phyloP scores from a whole-genome alignment of 2,329 filamentous ascomycete genomes.

The Geosmithia morbida region DNA sequence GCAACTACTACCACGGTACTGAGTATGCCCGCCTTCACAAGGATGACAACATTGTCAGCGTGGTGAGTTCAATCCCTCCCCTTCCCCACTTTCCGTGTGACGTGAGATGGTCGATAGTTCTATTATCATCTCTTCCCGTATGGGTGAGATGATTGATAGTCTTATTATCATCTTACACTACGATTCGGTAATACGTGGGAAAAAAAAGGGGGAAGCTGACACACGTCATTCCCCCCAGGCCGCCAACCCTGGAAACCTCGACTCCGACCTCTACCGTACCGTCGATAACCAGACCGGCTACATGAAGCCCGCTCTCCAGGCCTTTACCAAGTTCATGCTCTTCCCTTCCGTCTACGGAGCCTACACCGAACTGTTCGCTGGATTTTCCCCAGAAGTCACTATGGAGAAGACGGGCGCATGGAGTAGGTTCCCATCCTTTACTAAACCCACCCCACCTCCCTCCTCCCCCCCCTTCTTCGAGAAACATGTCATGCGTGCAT shows the following conservation, averaged over 20 bases:
- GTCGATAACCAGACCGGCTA: conserved; percentile 4
- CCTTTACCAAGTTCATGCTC: conserved; percentile 4
- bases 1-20: conserved; percentile 8
- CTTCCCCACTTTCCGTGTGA: too few relatives aligned
- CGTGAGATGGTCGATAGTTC: too few relatives aligned
- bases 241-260: conserved; percentile 18
- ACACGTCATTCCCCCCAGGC: not conserved
- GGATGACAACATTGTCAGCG: conserved; percentile 14
- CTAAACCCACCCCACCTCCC: too few relatives aligned
- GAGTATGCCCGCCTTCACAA: conserved; percentile 12
- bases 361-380: conserved; percentile 33
- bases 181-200: not conserved
- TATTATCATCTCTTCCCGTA: too few relatives aligned
- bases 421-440: conserved; percentile 6
- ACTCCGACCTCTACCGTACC: conserved; percentile 14
- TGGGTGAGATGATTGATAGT: too few relatives aligned
- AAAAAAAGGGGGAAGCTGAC: not conserved
- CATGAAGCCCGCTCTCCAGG: conserved; percentile 4
- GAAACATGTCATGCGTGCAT: too few relatives aligned
- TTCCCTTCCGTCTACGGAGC: conserved; percentile 21
- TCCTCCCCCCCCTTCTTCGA: too few relatives aligned
- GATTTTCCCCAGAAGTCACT: conserved; percentile 24
- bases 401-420: conserved; percentile 18
- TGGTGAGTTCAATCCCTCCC: conserved; percentile 5
- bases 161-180: too few relatives aligned